Conservation (phyloP, 1,139 yeast species). For the Suhomyces choctaworum region DNA sequence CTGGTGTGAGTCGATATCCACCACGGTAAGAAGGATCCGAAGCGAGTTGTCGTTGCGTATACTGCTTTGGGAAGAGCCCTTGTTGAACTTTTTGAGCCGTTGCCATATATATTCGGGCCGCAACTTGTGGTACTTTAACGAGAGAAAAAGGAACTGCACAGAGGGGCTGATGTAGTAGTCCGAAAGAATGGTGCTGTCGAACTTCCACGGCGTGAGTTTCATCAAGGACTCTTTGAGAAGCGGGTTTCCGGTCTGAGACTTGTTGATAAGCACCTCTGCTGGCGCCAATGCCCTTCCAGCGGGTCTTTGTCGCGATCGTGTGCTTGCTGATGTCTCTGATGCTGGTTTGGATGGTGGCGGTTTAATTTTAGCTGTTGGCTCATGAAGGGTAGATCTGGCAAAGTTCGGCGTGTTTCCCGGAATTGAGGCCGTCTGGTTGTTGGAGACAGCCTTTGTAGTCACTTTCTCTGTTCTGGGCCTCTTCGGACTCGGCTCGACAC, state of each 20-base stretch:
- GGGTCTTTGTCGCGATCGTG: conserved; percentile 10
- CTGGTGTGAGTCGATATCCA: conserved; percentile 76
- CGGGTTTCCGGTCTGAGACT: conserved; percentile 47
- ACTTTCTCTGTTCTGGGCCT: not conserved
- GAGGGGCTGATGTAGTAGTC: conserved; percentile 70
- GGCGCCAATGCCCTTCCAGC: conserved; percentile 17
- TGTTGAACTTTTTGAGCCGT: conserved; percentile 52
- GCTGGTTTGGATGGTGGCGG: conserved; percentile 1
- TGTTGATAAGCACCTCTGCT: conserved; percentile 31
- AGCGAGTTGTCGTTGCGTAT: conserved; percentile 45
- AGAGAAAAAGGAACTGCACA: conserved; percentile 69
- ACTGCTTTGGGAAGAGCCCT: conserved; percentile 10
- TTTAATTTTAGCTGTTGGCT: conserved; percentile 3
- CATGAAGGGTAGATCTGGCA: conserved; percentile 1
- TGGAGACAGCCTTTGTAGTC: not conserved
- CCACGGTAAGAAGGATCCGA: conserved; percentile 67
- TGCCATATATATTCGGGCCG: conserved; percentile 85
- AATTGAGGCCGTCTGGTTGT: not conserved
- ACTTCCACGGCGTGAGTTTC: conserved; percentile 41
- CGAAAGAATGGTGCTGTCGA: conserved; percentile 38
- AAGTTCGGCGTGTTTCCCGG: not conserved
- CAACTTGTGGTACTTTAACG: conserved; percentile 78
- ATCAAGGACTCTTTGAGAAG: conserved; percentile 38
- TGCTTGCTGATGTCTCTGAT: not conserved
- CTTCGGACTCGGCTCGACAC: not conserved